Evolutionary conservation across 306 rosid species (phyloP), one percentile per base, ranked within the genome.

Genomic region (Crotalaria pallida): DNA sequence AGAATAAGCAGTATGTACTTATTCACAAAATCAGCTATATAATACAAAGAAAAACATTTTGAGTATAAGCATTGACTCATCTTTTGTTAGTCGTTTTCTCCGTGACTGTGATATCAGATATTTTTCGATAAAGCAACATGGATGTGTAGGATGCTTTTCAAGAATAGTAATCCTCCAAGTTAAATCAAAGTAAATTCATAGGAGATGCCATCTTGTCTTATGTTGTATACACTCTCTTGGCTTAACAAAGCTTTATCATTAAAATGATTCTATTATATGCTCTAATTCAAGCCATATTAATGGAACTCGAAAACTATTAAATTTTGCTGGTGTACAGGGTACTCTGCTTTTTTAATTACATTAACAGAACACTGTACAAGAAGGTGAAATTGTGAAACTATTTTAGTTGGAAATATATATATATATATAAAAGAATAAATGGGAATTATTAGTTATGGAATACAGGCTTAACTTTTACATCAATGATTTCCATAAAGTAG

Each of bases 401-500:
- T 31, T 36, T 19, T 47, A 47, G 13, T 43, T 71, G 51, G 65
- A 2, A n/a, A 11, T 58, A 15, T 10, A 50, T 10, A n/a, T 33
- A 55, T 34, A 24, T 16, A 15, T 17, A 22, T 23, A 27, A 5
- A 29, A 53, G 68, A 49, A 50, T 75, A 47, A 26, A 76, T 3
- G 59, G 29, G 57, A 51, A 50, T 68, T 24, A 50, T 68, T 18
- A 38, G 76, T 40, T 69, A 29, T 41, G 26, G 72, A 62, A 76
- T 60, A 31, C 13, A 18, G 49, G 11, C 81, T 26, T 59, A 76
- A 53, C 72, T 70, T 77, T 77, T 71, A 40, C 57, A 56, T 64
- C 78, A 78, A 45, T 71, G 57, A 71, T 77, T 71, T 56, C 41
- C 26, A 33, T 34, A 70, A 78, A 78, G 81, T 45, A 22, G 13